Percentiles rank a stretch among this genome's conserved stretches.
These are phyloP conservation scores for Pythium guiyangense DNA, from an alignment of 352 stramenopile species.

Conservation along the genomic window DNA sequence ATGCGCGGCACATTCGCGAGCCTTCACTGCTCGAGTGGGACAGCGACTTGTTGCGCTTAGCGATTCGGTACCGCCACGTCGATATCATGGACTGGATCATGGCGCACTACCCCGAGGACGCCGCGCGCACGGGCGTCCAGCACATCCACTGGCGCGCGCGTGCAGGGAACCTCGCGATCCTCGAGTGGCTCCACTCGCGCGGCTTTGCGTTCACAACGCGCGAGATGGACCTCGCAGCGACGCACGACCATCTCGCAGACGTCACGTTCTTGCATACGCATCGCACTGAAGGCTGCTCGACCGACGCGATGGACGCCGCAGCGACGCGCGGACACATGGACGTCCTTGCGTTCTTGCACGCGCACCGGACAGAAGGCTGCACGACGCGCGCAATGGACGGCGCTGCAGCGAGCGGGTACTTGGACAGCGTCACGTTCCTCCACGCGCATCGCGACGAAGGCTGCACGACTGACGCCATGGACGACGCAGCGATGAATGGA, in stretches of 20 bases:
- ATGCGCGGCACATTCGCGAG: not conserved
- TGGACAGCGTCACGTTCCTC: not conserved
- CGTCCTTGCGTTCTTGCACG: not conserved
- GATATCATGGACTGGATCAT: conserved; percentile 7
- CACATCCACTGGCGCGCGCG: conserved; percentile 5
- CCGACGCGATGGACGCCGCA: conserved; percentile 1
- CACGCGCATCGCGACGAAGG: conserved; percentile 1
- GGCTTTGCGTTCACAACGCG: conserved; percentile 2
- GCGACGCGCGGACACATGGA: conserved; percentile 1
- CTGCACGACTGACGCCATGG: not conserved
- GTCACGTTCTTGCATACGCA: conserved; percentile 3
- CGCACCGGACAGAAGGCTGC: conserved; percentile 2
- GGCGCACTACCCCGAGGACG: not conserved
- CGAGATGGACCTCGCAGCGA: conserved; percentile 7
- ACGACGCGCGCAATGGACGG: conserved; percentile 6
- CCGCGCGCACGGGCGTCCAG: not conserved
- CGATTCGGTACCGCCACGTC: conserved; percentile 1
- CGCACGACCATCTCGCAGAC: conserved; percentile 2
- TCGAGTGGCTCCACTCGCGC: conserved; percentile 1
- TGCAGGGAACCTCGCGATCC: not conserved
- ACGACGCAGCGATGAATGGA: not conserved
- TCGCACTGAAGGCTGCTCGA: conserved; percentile 6
- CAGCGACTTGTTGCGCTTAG: not conserved
- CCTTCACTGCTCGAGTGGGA: not conserved
- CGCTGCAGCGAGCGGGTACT: conserved; percentile 1